Evolutionary conservation across 768 basidiomycete genomes (phyloP).

Genomic region (Cubamyces sp.): DNA sequence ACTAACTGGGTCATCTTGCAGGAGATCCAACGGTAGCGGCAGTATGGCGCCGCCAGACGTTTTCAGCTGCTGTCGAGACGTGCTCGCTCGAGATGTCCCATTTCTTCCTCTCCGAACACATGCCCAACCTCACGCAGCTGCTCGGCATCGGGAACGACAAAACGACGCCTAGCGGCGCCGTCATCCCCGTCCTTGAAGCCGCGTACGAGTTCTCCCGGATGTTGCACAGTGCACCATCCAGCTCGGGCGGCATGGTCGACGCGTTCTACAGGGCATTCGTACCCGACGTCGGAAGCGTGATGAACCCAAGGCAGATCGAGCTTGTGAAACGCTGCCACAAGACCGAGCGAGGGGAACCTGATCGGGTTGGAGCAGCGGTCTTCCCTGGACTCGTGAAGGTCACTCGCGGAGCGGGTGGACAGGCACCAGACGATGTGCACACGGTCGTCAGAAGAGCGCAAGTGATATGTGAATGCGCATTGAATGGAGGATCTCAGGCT

Average conservation of each 20-base stretch:
- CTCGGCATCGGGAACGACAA: slow-evolving; percentile 42
- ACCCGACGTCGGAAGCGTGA: slow-evolving; percentile 74
- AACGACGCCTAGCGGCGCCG: slow-evolving; percentile 34
- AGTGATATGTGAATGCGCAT: slow-evolving; percentile 85
- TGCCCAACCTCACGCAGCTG: slow-evolving; percentile 63
- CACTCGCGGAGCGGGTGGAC: slow-evolving; percentile 46
- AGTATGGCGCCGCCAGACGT: slow-evolving; percentile 90
- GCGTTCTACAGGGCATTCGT: slow-evolving; percentile 88
- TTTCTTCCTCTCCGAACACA: slow-evolving; percentile 70
- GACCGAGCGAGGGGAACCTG: slow-evolving; percentile 73
- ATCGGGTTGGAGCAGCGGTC: slow-evolving; percentile 81
- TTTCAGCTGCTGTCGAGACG: slow-evolving; percentile 81
- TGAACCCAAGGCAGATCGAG: slow-evolving; percentile 82
- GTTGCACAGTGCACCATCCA: slow-evolving; percentile 72
- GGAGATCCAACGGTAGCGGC: slow-evolving; percentile 88
- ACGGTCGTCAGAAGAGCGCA: slow-evolving; percentile 83
- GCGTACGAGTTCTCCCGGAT: slow-evolving; percentile 85
- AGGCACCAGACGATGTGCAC: slow-evolving; percentile 55
- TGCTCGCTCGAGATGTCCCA: slow-evolving; percentile 73
- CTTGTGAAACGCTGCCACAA: slow-evolving; percentile 80
- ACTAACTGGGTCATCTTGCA: slow-evolving; percentile 32
- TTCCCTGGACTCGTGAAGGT: slow-evolving; percentile 91
- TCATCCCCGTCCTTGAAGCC: slow-evolving; percentile 65
- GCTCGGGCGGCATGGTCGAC: slow-evolving; percentile 53
- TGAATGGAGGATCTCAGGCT: slow-evolving; percentile 32